These are phyloP conservation scores for Neohortaea acidophila DNA, from an alignment of 495 filamentous ascomycete genomes.

Conservation along the genomic window DNA sequence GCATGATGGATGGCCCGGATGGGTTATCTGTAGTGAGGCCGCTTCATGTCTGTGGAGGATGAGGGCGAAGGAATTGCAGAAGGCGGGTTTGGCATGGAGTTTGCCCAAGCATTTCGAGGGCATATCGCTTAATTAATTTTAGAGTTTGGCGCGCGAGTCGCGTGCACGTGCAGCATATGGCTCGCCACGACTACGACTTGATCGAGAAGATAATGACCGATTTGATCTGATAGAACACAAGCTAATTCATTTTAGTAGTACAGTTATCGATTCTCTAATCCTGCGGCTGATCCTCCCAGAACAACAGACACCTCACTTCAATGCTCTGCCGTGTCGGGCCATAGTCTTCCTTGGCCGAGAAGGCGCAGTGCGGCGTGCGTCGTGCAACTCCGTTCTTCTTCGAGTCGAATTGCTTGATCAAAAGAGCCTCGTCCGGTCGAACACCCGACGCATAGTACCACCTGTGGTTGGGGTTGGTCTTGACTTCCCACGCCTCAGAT, in stretches of 20 bases:
- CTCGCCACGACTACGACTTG: not conserved
- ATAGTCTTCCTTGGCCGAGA: not conserved
- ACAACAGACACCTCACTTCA: conserved; percentile 1
- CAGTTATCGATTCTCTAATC: too few relatives aligned
- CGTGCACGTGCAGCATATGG: not conserved
- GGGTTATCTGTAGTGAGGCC: not conserved
- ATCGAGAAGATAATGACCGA: too few relatives aligned
- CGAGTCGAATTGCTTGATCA: conserved; percentile 2
- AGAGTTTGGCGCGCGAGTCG: not conserved
- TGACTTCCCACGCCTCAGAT: not conserved
- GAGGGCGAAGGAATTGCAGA: not conserved
- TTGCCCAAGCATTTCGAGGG: not conserved
- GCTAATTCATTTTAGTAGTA: too few relatives aligned
- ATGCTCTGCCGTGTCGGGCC: conserved; percentile 1
- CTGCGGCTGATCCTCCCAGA: conserved; percentile 1
- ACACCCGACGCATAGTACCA: not conserved
- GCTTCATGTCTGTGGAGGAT: not conserved
- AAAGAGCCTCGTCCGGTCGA: not conserved
- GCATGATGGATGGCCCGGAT: conserved; percentile 5
- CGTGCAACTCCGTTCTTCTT: not conserved
- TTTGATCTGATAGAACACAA: too few relatives aligned
- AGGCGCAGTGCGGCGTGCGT: not conserved
- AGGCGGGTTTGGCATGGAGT: not conserved
- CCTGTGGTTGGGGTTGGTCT: not conserved
- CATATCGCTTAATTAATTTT: not conserved